A percentile compares a stretch with the other conserved stretches of the same genome.
Evolutionary conservation across 192 early-diverging fungal genomes (phyloP).

Genomic region (Coemansia sp.): DNA sequence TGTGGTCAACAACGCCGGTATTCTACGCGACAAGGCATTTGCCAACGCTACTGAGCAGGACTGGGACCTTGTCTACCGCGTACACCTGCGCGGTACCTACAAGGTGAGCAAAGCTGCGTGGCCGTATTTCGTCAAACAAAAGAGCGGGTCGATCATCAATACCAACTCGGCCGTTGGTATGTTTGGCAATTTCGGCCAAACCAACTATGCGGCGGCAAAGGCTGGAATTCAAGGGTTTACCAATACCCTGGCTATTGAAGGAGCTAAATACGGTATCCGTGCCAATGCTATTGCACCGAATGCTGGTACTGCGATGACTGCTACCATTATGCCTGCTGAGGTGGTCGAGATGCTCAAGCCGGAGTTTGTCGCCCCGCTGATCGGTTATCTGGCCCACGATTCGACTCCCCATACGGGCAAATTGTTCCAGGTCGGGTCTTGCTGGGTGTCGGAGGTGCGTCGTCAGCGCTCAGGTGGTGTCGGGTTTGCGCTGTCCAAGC

Average conservation of each 20-base stretch:
- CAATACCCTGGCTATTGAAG: conserved; percentile 91
- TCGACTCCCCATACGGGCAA: conserved; percentile 73
- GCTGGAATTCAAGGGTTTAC: conserved; percentile 87
- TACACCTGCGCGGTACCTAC: conserved; percentile 92
- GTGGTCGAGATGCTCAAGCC: conserved; percentile 95
- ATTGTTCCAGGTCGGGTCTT: conserved; percentile 95
- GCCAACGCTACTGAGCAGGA: conserved; percentile 85
- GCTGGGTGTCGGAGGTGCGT: conserved; percentile 92
- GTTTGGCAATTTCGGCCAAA: conserved; percentile 93
- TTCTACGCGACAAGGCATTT: conserved; percentile 95
- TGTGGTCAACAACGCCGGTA: conserved; percentile 97
- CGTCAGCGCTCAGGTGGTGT: conserved; percentile 95
- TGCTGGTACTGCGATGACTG: conserved; percentile 96
- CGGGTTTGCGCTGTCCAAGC: conserved; percentile 82
- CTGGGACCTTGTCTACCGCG: conserved; percentile 90
- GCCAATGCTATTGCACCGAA: conserved; percentile 96
- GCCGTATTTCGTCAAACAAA: conserved; percentile 92
- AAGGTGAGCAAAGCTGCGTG: conserved; percentile 96
- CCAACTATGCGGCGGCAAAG: conserved; percentile 95
- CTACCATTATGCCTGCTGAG: conserved; percentile 94
- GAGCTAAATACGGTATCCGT: conserved; percentile 86
- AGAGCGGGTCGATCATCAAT: conserved; percentile 94
- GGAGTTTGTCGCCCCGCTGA: conserved; percentile 92
- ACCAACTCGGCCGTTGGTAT: conserved; percentile 92
- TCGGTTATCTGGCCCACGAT: conserved; percentile 88